Base-by-base conservation (phyloP, 805 yeast genomes). In the Aciculoconidium aculeatum region DNA sequence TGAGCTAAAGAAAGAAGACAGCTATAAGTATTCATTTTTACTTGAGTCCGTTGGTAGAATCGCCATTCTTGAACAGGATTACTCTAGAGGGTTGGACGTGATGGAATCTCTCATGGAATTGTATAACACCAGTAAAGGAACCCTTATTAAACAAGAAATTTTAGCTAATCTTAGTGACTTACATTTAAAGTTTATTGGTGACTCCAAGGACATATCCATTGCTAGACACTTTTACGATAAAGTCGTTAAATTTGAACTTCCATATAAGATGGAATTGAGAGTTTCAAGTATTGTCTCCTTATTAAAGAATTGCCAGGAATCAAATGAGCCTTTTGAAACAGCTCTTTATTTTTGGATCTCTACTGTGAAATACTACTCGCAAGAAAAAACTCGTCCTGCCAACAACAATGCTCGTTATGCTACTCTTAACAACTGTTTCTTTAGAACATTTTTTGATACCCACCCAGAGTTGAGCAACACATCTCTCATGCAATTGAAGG, bases 151-250 rank as follows among this genome's bases (percentile, higher is more conserved):
- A 12, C 14, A 33, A 8, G 35, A 32, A 13, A 28, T 38, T 6
- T 37, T 21, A 44, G 29, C 24, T 16, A 70, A 78, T 17, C 61
- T 81, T 53, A 70, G 80, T 18, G 83, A 80, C 55, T 78, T 84
- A 26, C 94, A 84, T 59, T 65, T 82, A 37, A 67, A 80, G 3
- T 84, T 84, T 44, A 79, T 84, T 48, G 92, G 94, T 25, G 75
- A 73, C 41, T 80, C 86, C 53, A 74, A 72, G 47, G 87, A 84
- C 48, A 65, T 81, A 32, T 64, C 63, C 23, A 77, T 84, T 25
- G 84, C 94, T 4, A 75, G 73, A 47, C 71, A 75, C 22, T 84
- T 84, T 45, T 83, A 80, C 52, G 77, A 76, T 42, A 81, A 79
- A 51, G 90, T 85, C 3, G 63, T 82, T 28, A 65, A 70, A 37